A percentile compares a stretch with the other conserved stretches of the same genome.
Conservation (phyloP, 805 yeast genomes). For the Nakazawaea wickerhamii region DNA sequence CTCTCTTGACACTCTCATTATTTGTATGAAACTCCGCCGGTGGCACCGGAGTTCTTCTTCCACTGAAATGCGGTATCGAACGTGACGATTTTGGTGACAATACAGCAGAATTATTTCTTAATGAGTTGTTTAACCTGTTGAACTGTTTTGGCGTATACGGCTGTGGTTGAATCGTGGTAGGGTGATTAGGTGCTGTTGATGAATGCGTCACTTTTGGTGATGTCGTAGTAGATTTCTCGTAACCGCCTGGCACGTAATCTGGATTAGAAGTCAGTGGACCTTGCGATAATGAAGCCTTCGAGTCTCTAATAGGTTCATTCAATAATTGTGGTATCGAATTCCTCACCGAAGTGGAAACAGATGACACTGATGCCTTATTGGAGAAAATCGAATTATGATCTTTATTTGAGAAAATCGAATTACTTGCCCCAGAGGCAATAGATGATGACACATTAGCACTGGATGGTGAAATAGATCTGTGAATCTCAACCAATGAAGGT, state of each 20-base stretch:
- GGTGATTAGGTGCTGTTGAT: not conserved
- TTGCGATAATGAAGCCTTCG: not conserved
- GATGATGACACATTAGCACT: conserved; percentile 7
- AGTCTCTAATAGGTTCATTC: conserved; percentile 7
- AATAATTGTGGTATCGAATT: conserved; percentile 9
- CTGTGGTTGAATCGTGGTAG: conserved; percentile 6
- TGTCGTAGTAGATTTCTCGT: conserved; percentile 5
- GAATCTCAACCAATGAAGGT: conserved; percentile 32
- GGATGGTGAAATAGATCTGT: conserved; percentile 16
- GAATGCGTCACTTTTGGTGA: conserved; percentile 13
- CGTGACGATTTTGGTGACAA: not conserved
- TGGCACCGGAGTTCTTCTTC: too few relatives aligned
- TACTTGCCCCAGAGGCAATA: conserved; percentile 5
- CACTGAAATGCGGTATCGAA: too few relatives aligned
- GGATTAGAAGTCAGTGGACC: conserved; percentile 1
- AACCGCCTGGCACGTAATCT: not conserved
- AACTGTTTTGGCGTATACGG: conserved; percentile 13
- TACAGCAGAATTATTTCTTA: too few relatives aligned
- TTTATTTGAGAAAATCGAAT: conserved; percentile 13
- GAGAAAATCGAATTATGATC: conserved; percentile 27
- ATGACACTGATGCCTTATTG: conserved; percentile 31
- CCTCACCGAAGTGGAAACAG: conserved; percentile 16
- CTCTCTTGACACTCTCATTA: too few relatives aligned
- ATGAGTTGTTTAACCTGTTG: not conserved
- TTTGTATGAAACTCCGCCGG: too few relatives aligned